Percentiles rank a stretch among this genome's conserved stretches.
These are phyloP conservation scores for Hypsizygus marmoreus DNA, from an alignment of 768 basidiomycete species.

Conservation along the genomic window DNA sequence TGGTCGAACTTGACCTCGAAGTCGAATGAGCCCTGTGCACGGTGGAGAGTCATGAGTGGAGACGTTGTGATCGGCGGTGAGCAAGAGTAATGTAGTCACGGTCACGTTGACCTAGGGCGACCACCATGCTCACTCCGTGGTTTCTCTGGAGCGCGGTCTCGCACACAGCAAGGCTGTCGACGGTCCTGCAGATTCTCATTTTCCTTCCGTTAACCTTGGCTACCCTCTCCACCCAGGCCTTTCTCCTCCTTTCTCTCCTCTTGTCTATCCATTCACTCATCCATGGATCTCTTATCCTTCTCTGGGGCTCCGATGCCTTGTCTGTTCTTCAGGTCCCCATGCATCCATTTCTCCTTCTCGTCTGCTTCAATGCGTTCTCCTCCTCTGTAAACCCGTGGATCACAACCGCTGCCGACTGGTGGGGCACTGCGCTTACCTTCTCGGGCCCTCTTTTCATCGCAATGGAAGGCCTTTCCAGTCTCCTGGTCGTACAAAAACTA, in stretches of 20 bases:
- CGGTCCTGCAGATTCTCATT: constrained; percentile 77
- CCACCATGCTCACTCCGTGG: constrained; percentile 60
- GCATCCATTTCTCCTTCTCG: constrained; percentile 83
- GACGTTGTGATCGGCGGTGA: too few species aligned
- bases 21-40: too few species aligned
- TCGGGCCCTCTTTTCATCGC: constrained; percentile 79
- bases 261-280: constrained; percentile 76
- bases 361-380: constrained; percentile 85
- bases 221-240: constrained; percentile 77
- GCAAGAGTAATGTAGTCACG: too few species aligned
- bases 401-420: constrained; percentile 59
- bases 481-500: constrained; percentile 79
- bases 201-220: constrained; percentile 85
- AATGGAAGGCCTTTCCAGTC: constrained; percentile 82
- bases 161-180: constrained; percentile 71
- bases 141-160: constrained; percentile 67
- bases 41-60: too few species aligned
- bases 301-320: constrained; percentile 72
- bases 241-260: constrained; percentile 79
- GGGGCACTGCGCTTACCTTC: constrained; percentile 71
- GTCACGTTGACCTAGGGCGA: constrained; percentile 1
- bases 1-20: too few species aligned
- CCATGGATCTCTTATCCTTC: constrained; percentile 74
- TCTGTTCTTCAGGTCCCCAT: constrained; percentile 83
- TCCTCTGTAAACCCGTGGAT: constrained; percentile 61